These are phyloP conservation scores for Fusarium sp. DNA, from an alignment of 2,329 filamentous ascomycete species.

Conservation along the genomic window DNA sequence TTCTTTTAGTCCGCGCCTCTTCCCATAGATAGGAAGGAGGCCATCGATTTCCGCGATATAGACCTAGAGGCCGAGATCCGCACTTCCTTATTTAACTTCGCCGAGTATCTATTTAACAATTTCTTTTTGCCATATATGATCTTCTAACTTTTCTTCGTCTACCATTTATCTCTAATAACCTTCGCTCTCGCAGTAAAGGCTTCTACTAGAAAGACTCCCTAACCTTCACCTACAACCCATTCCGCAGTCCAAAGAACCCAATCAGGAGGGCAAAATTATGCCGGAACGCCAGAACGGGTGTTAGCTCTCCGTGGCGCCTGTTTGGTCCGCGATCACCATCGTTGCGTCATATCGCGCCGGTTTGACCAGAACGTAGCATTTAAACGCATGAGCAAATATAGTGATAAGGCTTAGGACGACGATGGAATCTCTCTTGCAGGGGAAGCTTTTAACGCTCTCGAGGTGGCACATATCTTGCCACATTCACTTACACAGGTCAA, in stretches of 20 bases:
- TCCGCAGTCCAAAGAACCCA: constrained; percentile 5
- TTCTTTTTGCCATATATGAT: constrained; percentile 13
- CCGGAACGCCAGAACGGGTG: constrained; percentile 10
- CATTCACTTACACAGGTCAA: constrained; percentile 8
- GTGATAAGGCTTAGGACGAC: not conserved
- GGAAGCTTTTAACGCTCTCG: not conserved
- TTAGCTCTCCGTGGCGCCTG: constrained; percentile 6
- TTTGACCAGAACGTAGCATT: constrained; percentile 9
- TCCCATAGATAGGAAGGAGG: not conserved
- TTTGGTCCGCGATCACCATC: constrained; percentile 13
- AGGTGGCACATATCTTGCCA: constrained; percentile 20
- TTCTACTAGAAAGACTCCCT: constrained; percentile 13
- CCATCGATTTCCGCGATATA: not conserved
- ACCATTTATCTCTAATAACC: not conserved
- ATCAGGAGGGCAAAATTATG: constrained; percentile 1
- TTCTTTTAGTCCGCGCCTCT: not conserved
- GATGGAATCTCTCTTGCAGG: not conserved
- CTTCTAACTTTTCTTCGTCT: not conserved
- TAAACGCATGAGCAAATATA: not conserved
- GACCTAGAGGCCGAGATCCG: not conserved
- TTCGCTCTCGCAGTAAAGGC: constrained; percentile 2
- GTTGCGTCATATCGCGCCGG: constrained; percentile 13
- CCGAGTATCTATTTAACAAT: constrained; percentile 13
- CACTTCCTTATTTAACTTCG: not conserved
- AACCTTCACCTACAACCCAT: constrained; percentile 11